Evolutionary conservation across 2,329 filamentous ascomycete genomes (phyloP).

Genomic region (Ophiostoma sp.): DNA sequence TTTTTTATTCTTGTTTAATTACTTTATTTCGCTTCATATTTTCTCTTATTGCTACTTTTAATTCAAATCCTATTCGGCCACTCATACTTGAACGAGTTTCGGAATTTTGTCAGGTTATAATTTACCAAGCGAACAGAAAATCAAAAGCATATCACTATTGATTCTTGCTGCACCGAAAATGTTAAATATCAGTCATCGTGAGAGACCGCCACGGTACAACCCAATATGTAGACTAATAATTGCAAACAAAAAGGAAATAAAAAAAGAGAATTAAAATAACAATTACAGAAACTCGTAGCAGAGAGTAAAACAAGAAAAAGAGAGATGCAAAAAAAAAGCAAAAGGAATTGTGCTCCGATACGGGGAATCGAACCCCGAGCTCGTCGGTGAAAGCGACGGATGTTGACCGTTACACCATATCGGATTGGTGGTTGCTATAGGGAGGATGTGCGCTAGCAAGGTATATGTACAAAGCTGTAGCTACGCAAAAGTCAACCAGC

Average conservation of each 20-base stretch:
- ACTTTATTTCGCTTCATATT: not conserved
- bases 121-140: too few relatives aligned
- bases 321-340: conserved; percentile 8
- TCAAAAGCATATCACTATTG: too few relatives aligned
- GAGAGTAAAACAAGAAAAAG: not conserved
- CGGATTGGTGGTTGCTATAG: conserved; percentile 9
- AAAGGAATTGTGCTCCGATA: not conserved
- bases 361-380: conserved; percentile 15
- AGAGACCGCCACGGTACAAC: too few relatives aligned
- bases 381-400: conserved; percentile 13
- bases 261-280: not conserved
- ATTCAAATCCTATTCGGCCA: too few relatives aligned
- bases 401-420: conserved; percentile 16
- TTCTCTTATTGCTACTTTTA: not conserved
- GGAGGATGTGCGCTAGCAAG: not conserved
- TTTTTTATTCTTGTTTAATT: not conserved
- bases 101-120: too few relatives aligned
- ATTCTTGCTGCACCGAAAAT: too few relatives aligned
- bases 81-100: too few relatives aligned
- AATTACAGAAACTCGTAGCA: not conserved
- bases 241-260: not conserved
- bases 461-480: not conserved
- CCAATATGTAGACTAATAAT: not conserved
- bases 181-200: too few relatives aligned
- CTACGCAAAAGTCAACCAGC: too few relatives aligned